Base-by-base conservation (phyloP, 495 filamentous ascomycete species). In the Penicillium paxilli region DNA sequence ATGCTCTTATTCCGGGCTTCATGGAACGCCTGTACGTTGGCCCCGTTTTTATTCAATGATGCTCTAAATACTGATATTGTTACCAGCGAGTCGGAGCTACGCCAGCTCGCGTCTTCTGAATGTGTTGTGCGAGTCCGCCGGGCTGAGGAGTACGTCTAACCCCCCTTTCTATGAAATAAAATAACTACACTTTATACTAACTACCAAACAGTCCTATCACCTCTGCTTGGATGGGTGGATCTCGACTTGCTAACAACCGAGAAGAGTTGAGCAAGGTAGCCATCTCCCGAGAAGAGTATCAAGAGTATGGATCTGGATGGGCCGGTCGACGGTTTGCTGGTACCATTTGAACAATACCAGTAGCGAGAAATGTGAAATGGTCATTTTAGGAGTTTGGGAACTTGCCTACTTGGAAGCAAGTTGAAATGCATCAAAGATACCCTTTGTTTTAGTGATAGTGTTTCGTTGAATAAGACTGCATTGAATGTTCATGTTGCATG, bases 211-310 rank as follows among this genome's bases (percentile, higher is more conserved):
- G 81, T 61, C 91, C 93, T 1, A 81, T 96, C 58, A 84, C 81
- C 32, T 91, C 83, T 46, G 90, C 87, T 2, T 98, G 94, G 94
- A 67, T 82, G 2, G 95, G 94, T 16, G 95, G 87, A 14, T 87
- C 87, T 21, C 80, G 81, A 32, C 76, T 96, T 46, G 92, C 90
- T 1, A 80, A 68, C 25, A 83, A 94, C 64, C 79, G 78, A 49
- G 78, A 86, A 32, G 68, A 74, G 33, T 59, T 92, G 42, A 75
- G 82, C 53, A 73, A 75, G 33, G 70, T 91, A 10, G 80, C 83
- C 0, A 88, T 97, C 12, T 92, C 89, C 5, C 88, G 90, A 54
- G 81, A 89, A 51, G 91, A 99, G 63, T 98, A 98, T 68, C 83
- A 90, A 45, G 94, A 99, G 68, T 68, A 90, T 66, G 94, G 94